These are phyloP conservation scores for Fusarium camptoceras DNA, from an alignment of 2,329 filamentous ascomycete genomes.

Conservation along the genomic window DNA sequence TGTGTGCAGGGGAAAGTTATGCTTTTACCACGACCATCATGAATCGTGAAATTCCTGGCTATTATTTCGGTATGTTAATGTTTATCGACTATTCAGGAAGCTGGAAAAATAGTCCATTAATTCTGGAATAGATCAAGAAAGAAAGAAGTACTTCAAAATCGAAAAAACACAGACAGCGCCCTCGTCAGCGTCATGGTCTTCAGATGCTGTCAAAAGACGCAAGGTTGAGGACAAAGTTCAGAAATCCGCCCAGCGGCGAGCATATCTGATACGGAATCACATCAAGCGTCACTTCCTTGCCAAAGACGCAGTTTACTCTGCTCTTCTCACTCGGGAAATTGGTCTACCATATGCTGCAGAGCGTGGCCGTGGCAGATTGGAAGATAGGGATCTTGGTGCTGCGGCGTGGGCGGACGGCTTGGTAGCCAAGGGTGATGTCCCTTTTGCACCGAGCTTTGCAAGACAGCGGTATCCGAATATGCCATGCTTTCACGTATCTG, in stretches of 20 bases:
- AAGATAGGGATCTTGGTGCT: slow-evolving; percentile 45
- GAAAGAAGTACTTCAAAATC: slow-evolving; percentile 76
- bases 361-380: slow-evolving; percentile 37
- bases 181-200: slow-evolving; percentile 63
- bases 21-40: slow-evolving; percentile 35
- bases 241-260: slow-evolving; percentile 43
- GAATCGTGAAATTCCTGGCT: slow-evolving; percentile 61
- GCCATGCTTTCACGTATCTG: slow-evolving; percentile 56
- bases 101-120: neutral
- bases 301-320: slow-evolving; percentile 49
- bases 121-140: slow-evolving; percentile 60
- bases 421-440: slow-evolving; percentile 55
- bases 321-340: slow-evolving; percentile 47
- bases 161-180: slow-evolving; percentile 68
- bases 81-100: neutral
- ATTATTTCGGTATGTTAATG: slow-evolving; percentile 61
- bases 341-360: slow-evolving; percentile 29
- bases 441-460: slow-evolving; percentile 49
- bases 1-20: neutral
- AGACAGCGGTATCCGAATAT: slow-evolving; percentile 50
- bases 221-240: slow-evolving; percentile 57
- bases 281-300: slow-evolving; percentile 54
- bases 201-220: slow-evolving; percentile 68
- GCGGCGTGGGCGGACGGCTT: slow-evolving; percentile 56
- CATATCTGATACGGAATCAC: slow-evolving; percentile 51